Conservation (phyloP, 2,329 filamentous ascomycete genomes). For the Xylaria sp. region DNA sequence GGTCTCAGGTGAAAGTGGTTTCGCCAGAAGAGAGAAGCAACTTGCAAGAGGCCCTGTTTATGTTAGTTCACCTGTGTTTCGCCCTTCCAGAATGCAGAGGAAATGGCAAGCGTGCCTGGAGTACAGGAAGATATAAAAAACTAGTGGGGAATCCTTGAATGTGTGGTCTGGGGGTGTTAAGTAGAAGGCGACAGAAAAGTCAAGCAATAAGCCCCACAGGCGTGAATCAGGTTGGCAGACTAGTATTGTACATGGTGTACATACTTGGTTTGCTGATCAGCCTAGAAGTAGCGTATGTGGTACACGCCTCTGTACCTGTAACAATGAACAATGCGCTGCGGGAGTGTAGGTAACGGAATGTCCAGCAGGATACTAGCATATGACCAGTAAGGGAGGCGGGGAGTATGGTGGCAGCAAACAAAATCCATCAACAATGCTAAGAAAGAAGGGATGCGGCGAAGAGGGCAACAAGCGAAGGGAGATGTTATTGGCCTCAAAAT, state of each 20-base stretch:
- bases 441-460: too few relatives aligned
- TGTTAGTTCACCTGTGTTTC: constrained; percentile 1
- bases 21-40: neutral
- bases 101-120: neutral
- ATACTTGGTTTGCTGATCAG: too few relatives aligned
- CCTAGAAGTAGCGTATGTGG: too few relatives aligned
- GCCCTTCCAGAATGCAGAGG: neutral
- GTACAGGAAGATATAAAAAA: constrained; percentile 3
- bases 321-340: constrained; percentile 1
- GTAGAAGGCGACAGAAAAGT: constrained; percentile 33
- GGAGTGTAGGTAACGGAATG: neutral
- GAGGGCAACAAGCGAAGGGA: too few relatives aligned
- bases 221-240: constrained; percentile 31
- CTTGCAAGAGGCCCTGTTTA: neutral
- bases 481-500: too few relatives aligned
- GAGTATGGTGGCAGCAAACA: neutral
- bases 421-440: neutral
- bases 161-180: constrained; percentile 7
- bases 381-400: too few relatives aligned
- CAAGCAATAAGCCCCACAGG: constrained; percentile 31
- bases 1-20: neutral
- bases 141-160: constrained; percentile 11
- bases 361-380: too few relatives aligned
- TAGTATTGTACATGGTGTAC: too few relatives aligned
- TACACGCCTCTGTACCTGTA: neutral